Evolutionary conservation across 441 rosid genomes (phyloP).

Genomic region (Pelargonium australe): DNA sequence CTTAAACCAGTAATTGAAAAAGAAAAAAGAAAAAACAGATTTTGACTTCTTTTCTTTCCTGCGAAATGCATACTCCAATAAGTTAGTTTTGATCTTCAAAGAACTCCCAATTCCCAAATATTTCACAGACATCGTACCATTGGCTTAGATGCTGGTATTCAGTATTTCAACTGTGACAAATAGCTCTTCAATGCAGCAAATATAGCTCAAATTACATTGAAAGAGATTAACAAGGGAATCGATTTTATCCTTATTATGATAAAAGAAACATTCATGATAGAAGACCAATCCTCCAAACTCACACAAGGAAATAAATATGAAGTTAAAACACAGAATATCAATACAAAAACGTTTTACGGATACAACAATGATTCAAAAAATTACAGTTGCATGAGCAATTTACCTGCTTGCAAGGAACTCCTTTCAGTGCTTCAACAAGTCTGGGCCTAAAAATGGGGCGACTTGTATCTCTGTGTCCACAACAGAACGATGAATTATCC

Average conservation of each 20-base stretch:
- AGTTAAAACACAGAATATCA: neutral
- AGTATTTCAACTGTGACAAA: neutral
- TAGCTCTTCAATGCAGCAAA: neutral
- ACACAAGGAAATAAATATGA: no score
- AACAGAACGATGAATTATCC: conserved; percentile 81
- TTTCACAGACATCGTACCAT: neutral
- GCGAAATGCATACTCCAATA: neutral
- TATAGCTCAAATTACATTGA: no score
- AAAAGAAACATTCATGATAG: no score
- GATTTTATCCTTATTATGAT: no score
- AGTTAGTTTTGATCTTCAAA: neutral
- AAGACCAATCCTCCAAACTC: no score
- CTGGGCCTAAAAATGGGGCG: conserved; percentile 89
- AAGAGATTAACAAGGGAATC: neutral
- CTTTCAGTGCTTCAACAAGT: conserved; percentile 75
- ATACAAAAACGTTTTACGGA: neutral
- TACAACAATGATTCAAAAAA: neutral
- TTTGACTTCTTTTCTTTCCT: no score
- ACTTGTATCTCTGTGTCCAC: conserved; percentile 67
- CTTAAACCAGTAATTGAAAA: neutral
- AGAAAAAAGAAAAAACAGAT: neutral
- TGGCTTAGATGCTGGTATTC: neutral
- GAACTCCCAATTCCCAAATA: neutral
- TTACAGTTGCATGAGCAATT: no score
- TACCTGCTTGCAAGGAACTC: conserved; percentile 78